Evolutionary conservation across 2,329 filamentous ascomycete genomes (phyloP).

Genomic region (Diaporthe ilicicola): DNA sequence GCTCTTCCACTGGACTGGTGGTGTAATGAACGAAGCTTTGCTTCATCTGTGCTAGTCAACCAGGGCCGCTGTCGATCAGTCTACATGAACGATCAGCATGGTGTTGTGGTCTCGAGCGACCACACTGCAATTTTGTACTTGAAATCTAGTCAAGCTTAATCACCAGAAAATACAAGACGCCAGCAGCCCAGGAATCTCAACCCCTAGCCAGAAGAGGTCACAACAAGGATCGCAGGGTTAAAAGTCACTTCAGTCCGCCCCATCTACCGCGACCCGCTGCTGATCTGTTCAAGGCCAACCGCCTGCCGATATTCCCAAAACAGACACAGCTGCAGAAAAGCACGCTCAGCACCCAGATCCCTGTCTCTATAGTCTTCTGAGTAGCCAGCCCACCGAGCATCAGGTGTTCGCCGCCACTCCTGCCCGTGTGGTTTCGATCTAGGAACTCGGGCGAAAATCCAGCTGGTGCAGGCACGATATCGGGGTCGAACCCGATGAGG

Average conservation of each 20-base stretch:
- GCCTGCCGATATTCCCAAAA: constrained; percentile 93
- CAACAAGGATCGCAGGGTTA: neutral
- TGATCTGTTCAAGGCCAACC: constrained; percentile 68
- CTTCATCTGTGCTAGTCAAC: too few species aligned
- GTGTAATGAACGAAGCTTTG: neutral
- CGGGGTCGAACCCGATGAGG: constrained; percentile 78
- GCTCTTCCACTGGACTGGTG: too few species aligned
- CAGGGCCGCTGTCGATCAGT: too few species aligned
- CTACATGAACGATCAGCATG: too few species aligned
- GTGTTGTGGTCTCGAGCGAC: neutral
- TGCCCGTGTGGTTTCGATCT: constrained; percentile 38
- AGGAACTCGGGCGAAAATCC: constrained; percentile 45
- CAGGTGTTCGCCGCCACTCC: constrained; percentile 36
- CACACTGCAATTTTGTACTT: constrained; percentile 19
- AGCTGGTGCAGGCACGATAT: constrained; percentile 77
- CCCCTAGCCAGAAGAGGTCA: neutral
- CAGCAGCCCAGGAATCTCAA: neutral
- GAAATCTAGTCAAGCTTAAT: neutral
- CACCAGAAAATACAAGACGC: neutral
- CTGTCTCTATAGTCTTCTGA: constrained; percentile 73
- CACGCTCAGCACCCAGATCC: constrained; percentile 91
- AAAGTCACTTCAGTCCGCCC: constrained; percentile 49
- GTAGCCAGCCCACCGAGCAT: constrained; percentile 64
- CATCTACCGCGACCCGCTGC: constrained; percentile 54
- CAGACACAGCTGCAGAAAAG: constrained; percentile 95